Base-by-base conservation (phyloP, 2,329 filamentous ascomycete genomes). In the Fusarium hainanense region DNA sequence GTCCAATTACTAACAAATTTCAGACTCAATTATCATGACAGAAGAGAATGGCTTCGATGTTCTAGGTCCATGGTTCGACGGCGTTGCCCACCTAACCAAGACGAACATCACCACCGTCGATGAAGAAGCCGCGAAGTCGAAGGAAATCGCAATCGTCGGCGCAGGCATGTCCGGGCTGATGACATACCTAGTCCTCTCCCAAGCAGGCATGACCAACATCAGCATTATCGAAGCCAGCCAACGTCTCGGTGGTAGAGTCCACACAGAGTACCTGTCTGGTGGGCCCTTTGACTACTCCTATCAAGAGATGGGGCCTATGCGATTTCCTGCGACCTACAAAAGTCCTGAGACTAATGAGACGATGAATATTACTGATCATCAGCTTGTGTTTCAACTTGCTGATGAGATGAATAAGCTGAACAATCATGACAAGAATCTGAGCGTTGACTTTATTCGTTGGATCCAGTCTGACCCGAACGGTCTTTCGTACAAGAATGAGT, bases 231-330 rank as follows among this genome's bases (percentile, higher is more conserved):
- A 64, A 11, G 61, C 59, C 2, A 23, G 59, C 0, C 27, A 64
- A 2, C 61, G 61, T 14, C 61, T 64, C 0, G 61, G 61, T 4
- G 61, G 61, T 4, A 40, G 61, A 1, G 59, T 64, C 4, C 59
- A 64, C 7, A 64, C 61, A 8, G 51, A 43, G 8, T 64, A 64
- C 3, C 40, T 64, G 0, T 41, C 37, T 0, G 61, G 61, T 1
- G 61, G 61, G 2, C 61, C 61, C 0, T 64, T 64, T 8, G 32
- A 64, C 40, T 64, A 64, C 10, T 64, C 61, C 3, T 64, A 64
- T n/a, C 61, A 64, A 6, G 61, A 64, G 1, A 64, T 64, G 61
- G 61, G 61, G 5, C 61, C 61, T 1, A 64, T 64, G 61, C 40
- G 61, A 1, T 64, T 64, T 4, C 61, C 61, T 4, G 27, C 51